Evolutionary conservation across 1,284 basidiomycete genomes (phyloP).

Genomic region (Malassezia dermatis): DNA sequence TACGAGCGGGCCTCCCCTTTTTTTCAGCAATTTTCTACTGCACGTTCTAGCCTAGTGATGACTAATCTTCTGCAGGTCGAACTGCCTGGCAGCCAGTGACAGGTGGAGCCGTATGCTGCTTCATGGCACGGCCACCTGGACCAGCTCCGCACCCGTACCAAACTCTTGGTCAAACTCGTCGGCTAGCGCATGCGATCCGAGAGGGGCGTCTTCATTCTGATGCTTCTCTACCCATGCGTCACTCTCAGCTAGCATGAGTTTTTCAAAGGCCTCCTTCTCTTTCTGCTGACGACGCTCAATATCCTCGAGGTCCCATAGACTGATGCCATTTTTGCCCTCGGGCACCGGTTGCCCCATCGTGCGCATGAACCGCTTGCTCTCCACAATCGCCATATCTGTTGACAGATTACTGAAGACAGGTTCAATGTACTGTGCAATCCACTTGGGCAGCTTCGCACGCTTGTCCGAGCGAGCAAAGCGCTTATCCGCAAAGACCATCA

Average conservation of each 20-base stretch:
- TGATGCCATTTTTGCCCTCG: conserved; percentile 74
- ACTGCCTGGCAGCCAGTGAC: neutral
- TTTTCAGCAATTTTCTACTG: conserved; percentile 4
- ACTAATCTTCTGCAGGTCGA: conserved; percentile 9
- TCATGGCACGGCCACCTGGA: neutral
- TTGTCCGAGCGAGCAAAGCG: conserved; percentile 95
- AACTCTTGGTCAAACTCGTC: conserved; percentile 38
- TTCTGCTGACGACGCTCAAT: conserved; percentile 69
- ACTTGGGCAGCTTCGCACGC: conserved; percentile 87
- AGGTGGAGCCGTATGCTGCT: neutral
- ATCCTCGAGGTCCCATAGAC: conserved; percentile 83
- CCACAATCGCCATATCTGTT: conserved; percentile 92
- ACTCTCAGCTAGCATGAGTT: conserved; percentile 30
- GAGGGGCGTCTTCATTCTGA: conserved; percentile 7
- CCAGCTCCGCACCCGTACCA: conserved; percentile 19
- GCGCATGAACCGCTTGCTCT: conserved; percentile 93
- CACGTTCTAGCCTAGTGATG: conserved; percentile 13
- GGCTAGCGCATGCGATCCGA: conserved; percentile 6
- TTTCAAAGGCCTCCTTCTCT: conserved; percentile 53
- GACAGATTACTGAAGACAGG: conserved; percentile 94
- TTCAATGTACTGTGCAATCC: conserved; percentile 95
- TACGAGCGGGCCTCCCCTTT: conserved; percentile 11
- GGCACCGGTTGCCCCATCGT: conserved; percentile 94
- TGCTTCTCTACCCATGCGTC: conserved; percentile 25
- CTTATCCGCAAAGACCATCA: conserved; percentile 97